Evolutionary conservation across 257 asterid species (phyloP).

Genomic region (Nicotiana tabacum): DNA sequence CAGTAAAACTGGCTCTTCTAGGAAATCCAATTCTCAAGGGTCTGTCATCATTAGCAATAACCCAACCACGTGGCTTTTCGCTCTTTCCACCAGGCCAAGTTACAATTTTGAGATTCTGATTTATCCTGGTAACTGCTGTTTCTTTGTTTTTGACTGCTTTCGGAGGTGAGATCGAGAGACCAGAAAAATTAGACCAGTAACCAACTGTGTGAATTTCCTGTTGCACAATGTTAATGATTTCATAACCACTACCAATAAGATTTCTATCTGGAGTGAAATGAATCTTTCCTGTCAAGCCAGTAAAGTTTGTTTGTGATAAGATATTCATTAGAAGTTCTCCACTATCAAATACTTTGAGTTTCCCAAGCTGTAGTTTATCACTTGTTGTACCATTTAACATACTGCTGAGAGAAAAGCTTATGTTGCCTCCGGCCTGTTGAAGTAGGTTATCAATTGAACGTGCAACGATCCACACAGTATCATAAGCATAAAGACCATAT

Average conservation of each 20-base stretch:
- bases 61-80: constrained; percentile 36
- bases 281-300: constrained; percentile 30
- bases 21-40: constrained; percentile 31
- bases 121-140: background rate
- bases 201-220: constrained; percentile 19
- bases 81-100: constrained; percentile 36
- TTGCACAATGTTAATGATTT: constrained; percentile 21
- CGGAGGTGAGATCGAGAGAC: constrained; percentile 28
- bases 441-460: constrained; percentile 14
- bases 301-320: constrained; percentile 17
- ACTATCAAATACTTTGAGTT: constrained; percentile 22
- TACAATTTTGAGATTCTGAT: constrained; percentile 21
- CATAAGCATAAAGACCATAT: constrained; percentile 36
- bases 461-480: constrained; percentile 32
- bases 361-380: constrained; percentile 11
- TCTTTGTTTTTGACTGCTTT: constrained; percentile 4
- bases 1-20: constrained; percentile 27
- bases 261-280: constrained; percentile 17
- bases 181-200: constrained; percentile 31
- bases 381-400: background rate
- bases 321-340: constrained; percentile 23
- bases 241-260: constrained; percentile 21
- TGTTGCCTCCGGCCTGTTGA: background rate
- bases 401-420: constrained; percentile 17
- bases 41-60: constrained; percentile 20